A percentile compares a stretch with the other conserved stretches of the same genome.
Evolutionary conservation across 1,284 basidiomycete genomes (phyloP).

Genomic region (Porodaedalea pini): DNA sequence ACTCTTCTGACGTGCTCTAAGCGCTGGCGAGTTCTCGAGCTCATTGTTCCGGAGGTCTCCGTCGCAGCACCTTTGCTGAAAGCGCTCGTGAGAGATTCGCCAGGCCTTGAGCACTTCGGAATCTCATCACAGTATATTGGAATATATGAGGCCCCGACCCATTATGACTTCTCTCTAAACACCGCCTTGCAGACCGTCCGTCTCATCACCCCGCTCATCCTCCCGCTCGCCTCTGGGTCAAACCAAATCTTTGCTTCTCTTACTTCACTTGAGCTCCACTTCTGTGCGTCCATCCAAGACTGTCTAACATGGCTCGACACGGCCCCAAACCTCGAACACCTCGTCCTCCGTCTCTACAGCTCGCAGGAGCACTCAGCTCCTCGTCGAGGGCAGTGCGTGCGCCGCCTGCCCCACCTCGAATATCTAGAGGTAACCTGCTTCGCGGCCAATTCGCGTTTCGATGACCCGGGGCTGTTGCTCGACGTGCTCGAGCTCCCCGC

Average conservation of each 20-base stretch:
- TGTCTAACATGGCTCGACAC: conserved; percentile 12
- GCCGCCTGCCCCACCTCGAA: not conserved
- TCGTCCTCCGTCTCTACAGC: conserved; percentile 3
- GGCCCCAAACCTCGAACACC: conserved; percentile 3
- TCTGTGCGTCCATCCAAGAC: conserved; percentile 6
- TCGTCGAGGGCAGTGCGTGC: not conserved
- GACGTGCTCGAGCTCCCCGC: conserved; percentile 4
- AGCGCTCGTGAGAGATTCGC: not conserved
- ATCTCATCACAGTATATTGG: conserved; percentile 4
- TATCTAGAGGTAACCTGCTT: conserved; percentile 2
- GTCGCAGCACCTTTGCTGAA: not conserved
- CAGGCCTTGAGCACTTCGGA: not conserved
- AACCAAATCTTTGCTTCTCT: not conserved
- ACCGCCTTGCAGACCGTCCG: conserved; percentile 1
- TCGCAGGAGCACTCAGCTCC: not conserved
- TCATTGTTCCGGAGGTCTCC: not conserved
- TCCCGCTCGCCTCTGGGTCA: not conserved
- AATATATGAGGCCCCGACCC: not conserved
- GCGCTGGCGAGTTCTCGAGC: conserved; percentile 10
- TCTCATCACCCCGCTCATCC: conserved; percentile 1
- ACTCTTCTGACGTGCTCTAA: not conserved
- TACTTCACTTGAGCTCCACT: conserved; percentile 7
- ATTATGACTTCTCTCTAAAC: conserved; percentile 1
- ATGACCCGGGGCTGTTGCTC: not conserved
- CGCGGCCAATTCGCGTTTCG: not conserved